Base-by-base conservation (phyloP, 2,329 filamentous ascomycete species). In the Escovopsis sp. region DNA sequence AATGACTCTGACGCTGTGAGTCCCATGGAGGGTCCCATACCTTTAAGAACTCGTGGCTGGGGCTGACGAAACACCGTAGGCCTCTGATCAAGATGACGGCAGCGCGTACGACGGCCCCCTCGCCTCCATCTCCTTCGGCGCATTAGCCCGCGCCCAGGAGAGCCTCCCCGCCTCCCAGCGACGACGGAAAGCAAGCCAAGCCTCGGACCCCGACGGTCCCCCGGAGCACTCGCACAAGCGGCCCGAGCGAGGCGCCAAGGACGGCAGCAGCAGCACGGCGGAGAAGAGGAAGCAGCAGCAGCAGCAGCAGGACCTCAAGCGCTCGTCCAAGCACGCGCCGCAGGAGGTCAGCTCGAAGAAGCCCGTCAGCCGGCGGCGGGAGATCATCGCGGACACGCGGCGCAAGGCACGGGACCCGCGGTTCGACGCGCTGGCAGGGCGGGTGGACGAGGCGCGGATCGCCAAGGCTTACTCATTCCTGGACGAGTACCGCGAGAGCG, bases 381-480 rank as follows among this genome's bases (percentile, higher is more conserved):
- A 80, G 44, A 80, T 91, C 15, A 67, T 94, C 4, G 62, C 64
- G 2, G 61, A 68, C 32, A 11, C 59, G 6, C 63, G 69, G 12
- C 70, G 73, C 44, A 85, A 83, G 56, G 52, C 69, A 18, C 81
- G 89, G 43, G 91, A 98, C 61, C 91, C 91, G 15, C 82, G 91
- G 40, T 98, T 98, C 65, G 85, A 91, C 48, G 72, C 80, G 1
- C 59, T 80, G 11, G 60, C 70, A 34, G 59, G 68, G 44, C 28
- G 28, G 12, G 59, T 68, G 19, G 75, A 84, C 56, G 74, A 73
- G 56, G 62, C 65, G 40, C 74, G 73, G 49, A 62, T 80, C 32
- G 73, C 73, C 46, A 79, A 77, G 51, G 84, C 86, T 32, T 98
- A 98, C 63, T 71, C 78, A 3, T 98, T 98, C 65, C 66, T 98